Evolutionary conservation across 2,329 filamentous ascomycete genomes (phyloP), one percentile per base, ranked within the genome.

Genomic region (Beauveria medogensis): DNA sequence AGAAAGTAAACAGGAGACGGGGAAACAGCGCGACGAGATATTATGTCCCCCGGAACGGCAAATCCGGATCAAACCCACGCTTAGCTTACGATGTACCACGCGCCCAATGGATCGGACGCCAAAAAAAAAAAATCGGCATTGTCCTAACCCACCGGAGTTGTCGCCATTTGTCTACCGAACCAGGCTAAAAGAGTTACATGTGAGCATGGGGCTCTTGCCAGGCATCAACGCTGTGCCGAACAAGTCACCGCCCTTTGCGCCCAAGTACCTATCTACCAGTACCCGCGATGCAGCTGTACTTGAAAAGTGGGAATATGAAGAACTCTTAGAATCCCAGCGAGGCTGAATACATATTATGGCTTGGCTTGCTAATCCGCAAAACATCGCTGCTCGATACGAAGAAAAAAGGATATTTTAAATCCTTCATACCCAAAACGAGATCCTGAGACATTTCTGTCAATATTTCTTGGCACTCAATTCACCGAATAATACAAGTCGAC

Each of bases 171-270:
- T 46, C 53, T 44, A 44, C 43, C 28, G 24, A 12, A 34, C 18
- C 28, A 26, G 24, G 20, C 6, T 4, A 20, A 41, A 26, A 58
- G 41, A 37, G 50, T 53, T 52, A 51, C 46, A 59, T 59, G 47
- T 43, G 55, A 51, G 44, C 47, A 59, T 59, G 55, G 55, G 55
- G 46, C 28, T 30, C 16, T 50, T 34, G n/a, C 55, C n/a, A 28
- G 55, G 55, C 44, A 48, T 52, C 56, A 59, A 59, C 12, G 30
- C 56, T 28, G 34, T 37, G 16, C 56, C 37, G 37, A 37, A 14
- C 24, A 59, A 44, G 56, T 59, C 56, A 59, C 56, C 56, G 56
- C 56, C 56, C 56, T 59, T 59, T 59, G 56, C 34, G 56, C 43
- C 47, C 55, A 58, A 58, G 55, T 58, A 56, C 6, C n/a, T 12